Evolutionary conservation across 1,284 basidiomycete species (phyloP), one percentile per base, ranked within the genome.

Genomic region (Cryptococcus sp.): DNA sequence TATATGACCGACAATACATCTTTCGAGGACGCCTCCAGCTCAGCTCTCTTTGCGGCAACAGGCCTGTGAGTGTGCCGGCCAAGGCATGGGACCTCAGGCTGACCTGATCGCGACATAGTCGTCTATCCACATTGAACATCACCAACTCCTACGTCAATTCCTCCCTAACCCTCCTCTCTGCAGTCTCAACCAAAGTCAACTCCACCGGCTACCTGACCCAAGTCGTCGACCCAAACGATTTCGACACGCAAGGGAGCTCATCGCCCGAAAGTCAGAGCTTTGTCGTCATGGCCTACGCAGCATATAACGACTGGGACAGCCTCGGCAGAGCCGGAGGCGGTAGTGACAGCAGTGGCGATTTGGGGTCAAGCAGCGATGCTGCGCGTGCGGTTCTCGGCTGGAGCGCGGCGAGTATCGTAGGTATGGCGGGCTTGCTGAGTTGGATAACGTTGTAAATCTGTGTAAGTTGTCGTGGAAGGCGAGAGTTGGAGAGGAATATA

Each of bases 1-100:
- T 94, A 94, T 73, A 83, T 86, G 19, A 84, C 87, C 72, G 78
- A 85, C 47, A 55, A 77, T 1, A 71, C 70, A 6, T 84, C 85
- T 47, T 94, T 94, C 70, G 82, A 85, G 68, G 92, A 95, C 67
- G 84, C 87, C 0, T 79, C 90, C 0, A 86, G 86, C 5, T 87
- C 89, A 0, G 86, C 90, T 0, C 82, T 95, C 39, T 80, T 94
- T 53, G 89, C 91, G 0, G 83, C 86, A 55, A 86, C 88, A 0
- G 88, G 90, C 4, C 91, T 90, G 66, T 70, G 53, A 62, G 67
- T 64, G 8, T 41, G 41, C 84, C 80, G 87, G 50, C 85, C 27
- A 11, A 25, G 22, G 16, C 35, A 5, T 45, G 5, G 11, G 10
- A n/a, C 54, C 31, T 10, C 31, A 35, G 8, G 13, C 31, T 46